Evolutionary conservation across 2,329 filamentous ascomycete genomes (phyloP).

Genomic region (Basipetospora chlamydospora): DNA sequence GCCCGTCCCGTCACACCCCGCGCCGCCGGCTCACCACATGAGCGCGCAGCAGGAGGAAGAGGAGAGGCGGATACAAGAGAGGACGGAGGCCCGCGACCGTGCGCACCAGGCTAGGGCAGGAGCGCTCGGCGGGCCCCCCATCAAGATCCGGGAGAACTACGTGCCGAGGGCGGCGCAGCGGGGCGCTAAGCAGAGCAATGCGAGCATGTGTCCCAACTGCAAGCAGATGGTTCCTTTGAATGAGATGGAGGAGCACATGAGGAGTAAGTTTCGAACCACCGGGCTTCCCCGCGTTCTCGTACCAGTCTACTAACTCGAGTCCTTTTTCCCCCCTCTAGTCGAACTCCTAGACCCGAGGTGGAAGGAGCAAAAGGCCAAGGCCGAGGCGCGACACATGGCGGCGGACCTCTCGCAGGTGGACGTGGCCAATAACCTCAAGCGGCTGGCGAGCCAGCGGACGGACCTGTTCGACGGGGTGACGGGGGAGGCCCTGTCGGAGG

Average conservation of each 20-base stretch:
- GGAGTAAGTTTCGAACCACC: conserved; percentile 48
- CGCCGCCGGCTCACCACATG: conserved; percentile 16
- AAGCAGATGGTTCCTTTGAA: conserved; percentile 75
- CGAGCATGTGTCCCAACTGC: conserved; percentile 85
- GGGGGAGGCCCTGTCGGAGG: conserved; percentile 54
- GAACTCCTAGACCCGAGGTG: conserved; percentile 86
- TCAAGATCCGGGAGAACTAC: conserved; percentile 91
- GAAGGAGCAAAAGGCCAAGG: conserved; percentile 90
- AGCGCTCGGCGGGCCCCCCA: conserved; percentile 53
- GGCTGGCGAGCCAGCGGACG: conserved; percentile 74
- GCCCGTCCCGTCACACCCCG: conserved; percentile 11
- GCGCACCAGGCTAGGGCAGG: conserved; percentile 69
- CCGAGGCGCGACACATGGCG: conserved; percentile 68
- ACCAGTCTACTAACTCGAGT: neutral
- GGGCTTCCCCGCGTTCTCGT: neutral
- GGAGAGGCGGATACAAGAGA: conserved; percentile 46
- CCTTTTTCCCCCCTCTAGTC: conserved; percentile 30
- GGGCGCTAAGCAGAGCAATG: conserved; percentile 46
- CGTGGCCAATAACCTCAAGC: conserved; percentile 86
- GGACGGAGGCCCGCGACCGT: conserved; percentile 43
- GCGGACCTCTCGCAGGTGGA: conserved; percentile 79
- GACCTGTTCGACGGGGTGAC: conserved; percentile 72
- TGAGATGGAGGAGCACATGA: conserved; percentile 85
- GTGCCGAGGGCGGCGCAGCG: conserved; percentile 69
- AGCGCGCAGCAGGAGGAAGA: conserved; percentile 45